A percentile compares a stretch with the other conserved stretches of the same genome.
Evolutionary conservation across 192 early-diverging fungal species (phyloP).

Genomic region (Dissophora globulifera): DNA sequence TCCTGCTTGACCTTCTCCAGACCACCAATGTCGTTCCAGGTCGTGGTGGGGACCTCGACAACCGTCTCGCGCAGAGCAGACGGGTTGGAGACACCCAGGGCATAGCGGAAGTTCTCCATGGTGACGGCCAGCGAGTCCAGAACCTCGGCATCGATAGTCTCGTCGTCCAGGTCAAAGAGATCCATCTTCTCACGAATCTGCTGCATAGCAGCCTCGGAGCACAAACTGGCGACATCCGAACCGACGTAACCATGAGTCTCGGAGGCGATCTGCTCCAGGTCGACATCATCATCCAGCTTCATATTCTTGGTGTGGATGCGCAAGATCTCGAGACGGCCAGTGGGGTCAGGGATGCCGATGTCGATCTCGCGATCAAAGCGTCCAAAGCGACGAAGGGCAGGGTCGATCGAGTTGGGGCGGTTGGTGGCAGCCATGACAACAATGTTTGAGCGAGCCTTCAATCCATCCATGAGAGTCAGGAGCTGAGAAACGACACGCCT

Average conservation of each 20-base stretch:
- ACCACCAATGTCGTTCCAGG: slow-evolving; percentile 98
- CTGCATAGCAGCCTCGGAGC: slow-evolving; percentile 99
- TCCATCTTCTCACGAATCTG: slow-evolving; percentile 99
- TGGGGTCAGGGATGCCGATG: slow-evolving; percentile 99
- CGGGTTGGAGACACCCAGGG: slow-evolving; percentile 94
- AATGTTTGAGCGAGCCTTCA: slow-evolving; percentile 96
- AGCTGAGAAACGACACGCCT: slow-evolving; percentile 98
- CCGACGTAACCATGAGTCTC: slow-evolving; percentile 99
- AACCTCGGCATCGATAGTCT: slow-evolving; percentile 97
- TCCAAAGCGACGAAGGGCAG: slow-evolving; percentile 97
- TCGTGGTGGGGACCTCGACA: slow-evolving; percentile 94
- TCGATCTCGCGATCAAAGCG: slow-evolving; percentile 99
- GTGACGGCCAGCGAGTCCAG: slow-evolving; percentile 95
- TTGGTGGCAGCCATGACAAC: slow-evolving; percentile 99
- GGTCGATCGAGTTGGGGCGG: slow-evolving; percentile 98
- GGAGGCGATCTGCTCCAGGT: slow-evolving; percentile 95
- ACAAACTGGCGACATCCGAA: slow-evolving; percentile 96
- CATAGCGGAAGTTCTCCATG: slow-evolving; percentile 98
- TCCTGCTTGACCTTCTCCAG: slow-evolving; percentile 98
- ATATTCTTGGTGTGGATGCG: slow-evolving; percentile 99
- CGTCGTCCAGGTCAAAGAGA: slow-evolving; percentile 96
- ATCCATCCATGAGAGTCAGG: slow-evolving; percentile 97
- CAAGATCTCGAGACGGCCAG: slow-evolving; percentile 97
- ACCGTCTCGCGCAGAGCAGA: slow-evolving; percentile 99
- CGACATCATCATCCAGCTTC: slow-evolving; percentile 97